Evolutionary conservation across 2,329 filamentous ascomycete species (phyloP).

Genomic region (Beauveria sp.): DNA sequence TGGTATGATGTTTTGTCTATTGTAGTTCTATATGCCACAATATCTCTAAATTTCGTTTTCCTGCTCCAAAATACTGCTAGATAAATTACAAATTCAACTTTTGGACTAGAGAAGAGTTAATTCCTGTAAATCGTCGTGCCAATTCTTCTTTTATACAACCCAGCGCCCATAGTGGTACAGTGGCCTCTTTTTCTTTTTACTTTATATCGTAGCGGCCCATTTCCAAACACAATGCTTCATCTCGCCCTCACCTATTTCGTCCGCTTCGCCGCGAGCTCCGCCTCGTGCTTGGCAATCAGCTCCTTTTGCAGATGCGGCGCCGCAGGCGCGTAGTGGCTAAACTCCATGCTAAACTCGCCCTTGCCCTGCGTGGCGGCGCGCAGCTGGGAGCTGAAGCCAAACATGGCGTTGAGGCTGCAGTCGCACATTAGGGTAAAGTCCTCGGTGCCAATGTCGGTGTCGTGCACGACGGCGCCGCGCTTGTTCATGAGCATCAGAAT

Average conservation of each 20-base stretch:
- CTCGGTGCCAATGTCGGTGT: conserved; percentile 87
- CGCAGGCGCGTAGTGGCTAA: conserved; percentile 87
- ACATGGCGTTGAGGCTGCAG: conserved; percentile 94
- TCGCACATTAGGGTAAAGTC: conserved; percentile 91
- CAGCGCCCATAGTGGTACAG: conserved; percentile 2
- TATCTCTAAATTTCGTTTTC: neutral
- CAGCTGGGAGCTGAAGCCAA: conserved; percentile 87
- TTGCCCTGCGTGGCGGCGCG: conserved; percentile 94
- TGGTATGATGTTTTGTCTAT: neutral
- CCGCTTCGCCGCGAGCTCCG: conserved; percentile 50
- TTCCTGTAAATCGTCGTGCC: conserved; percentile 3
- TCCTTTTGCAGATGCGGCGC: conserved; percentile 77
- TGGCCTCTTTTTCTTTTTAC: too few relatives aligned
- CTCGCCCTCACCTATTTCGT: conserved; percentile 35
- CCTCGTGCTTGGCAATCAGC: conserved; percentile 49
- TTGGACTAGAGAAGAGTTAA: conserved; percentile 8
- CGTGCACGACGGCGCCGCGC: conserved; percentile 87
- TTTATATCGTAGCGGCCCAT: neutral
- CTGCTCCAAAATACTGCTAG: neutral
- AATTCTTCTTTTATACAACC: conserved; percentile 1
- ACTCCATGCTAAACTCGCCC: conserved; percentile 98
- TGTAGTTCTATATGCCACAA: conserved; percentile 7
- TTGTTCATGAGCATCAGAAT: conserved; percentile 95
- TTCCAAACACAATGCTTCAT: neutral
- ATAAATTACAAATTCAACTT: conserved; percentile 6